These are phyloP conservation scores for Gossypium ekmanianum DNA, from an alignment of 345 rosid species.

Conservation along the genomic window DNA sequence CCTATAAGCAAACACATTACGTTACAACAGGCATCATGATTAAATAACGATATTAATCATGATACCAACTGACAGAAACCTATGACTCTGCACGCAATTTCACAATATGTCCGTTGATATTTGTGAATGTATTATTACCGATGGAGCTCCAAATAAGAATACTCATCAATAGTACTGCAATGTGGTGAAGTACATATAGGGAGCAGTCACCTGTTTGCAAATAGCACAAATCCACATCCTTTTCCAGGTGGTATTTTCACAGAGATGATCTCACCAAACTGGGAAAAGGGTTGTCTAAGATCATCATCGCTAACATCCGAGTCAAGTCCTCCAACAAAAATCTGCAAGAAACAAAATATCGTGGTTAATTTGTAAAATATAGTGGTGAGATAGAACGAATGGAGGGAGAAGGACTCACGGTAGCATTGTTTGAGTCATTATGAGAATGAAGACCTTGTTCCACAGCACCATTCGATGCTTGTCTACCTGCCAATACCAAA, in stretches of 20 bases:
- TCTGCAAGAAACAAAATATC: constrained; percentile 39
- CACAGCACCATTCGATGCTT: constrained; percentile 55
- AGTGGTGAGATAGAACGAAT: constrained; percentile 6
- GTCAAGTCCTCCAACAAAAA: constrained; percentile 92
- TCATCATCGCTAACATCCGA: constrained; percentile 77
- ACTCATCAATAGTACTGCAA: neutral
- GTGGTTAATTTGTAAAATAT: constrained; percentile 8
- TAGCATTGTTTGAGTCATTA: constrained; percentile 69
- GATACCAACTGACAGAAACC: neutral
- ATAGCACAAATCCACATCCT: constrained; percentile 92
- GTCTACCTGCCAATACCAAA: constrained; percentile 74
- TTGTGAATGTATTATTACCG: neutral
- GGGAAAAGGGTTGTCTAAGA: constrained; percentile 72
- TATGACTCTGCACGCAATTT: neutral
- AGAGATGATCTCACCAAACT: constrained; percentile 80
- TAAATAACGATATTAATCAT: neutral
- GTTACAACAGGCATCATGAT: constrained; percentile 2
- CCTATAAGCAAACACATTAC: constrained; percentile 39
- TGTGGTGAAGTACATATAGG: constrained; percentile 1
- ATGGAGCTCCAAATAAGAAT: neutral
- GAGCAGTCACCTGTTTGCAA: constrained; percentile 54
- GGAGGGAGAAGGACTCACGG: constrained; percentile 52
- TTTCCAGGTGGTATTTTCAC: constrained; percentile 88
- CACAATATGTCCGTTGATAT: neutral
- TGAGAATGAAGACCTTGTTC: constrained; percentile 61